Evolutionary conservation across 2,329 filamentous ascomycete species (phyloP).

Genomic region (Colletotrichum lini): DNA sequence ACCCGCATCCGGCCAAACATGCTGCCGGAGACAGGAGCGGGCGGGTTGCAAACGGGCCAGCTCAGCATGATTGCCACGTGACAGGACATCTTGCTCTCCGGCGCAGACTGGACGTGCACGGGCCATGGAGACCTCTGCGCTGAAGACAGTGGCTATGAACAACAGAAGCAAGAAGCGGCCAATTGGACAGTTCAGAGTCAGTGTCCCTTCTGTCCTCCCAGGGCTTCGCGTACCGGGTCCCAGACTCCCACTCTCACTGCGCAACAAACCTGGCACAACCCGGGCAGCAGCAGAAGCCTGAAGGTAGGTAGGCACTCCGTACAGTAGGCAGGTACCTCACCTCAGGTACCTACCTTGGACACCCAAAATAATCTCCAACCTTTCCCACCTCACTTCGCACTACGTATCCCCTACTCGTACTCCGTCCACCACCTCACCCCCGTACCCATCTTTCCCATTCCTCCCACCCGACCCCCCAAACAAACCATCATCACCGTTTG

Average conservation of each 20-base stretch:
- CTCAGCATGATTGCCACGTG: slow-evolving; percentile 36
- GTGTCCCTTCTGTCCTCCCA: background rate
- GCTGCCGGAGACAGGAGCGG: background rate
- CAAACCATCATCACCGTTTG: slow-evolving; percentile 42
- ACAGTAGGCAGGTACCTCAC: background rate
- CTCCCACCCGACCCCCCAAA: slow-evolving; percentile 36
- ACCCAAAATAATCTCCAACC: slow-evolving; percentile 28
- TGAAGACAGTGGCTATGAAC: slow-evolving; percentile 19
- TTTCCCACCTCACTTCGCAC: slow-evolving; percentile 35
- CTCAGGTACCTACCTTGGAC: slow-evolving; percentile 1
- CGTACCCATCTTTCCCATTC: slow-evolving; percentile 41
- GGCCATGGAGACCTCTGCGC: slow-evolving; percentile 13
- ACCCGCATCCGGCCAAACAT: slow-evolving; percentile 37
- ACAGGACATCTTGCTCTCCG: background rate
- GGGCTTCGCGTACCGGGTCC: slow-evolving; percentile 11
- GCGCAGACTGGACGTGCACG: slow-evolving; percentile 12
- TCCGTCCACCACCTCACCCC: slow-evolving; percentile 11
- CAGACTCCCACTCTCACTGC: background rate
- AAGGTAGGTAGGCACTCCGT: too few relatives aligned
- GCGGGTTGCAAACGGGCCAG: slow-evolving; percentile 30
- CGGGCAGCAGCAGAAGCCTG: background rate
- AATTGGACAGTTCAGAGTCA: slow-evolving; percentile 14
- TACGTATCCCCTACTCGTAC: slow-evolving; percentile 37
- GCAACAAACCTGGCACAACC: slow-evolving; percentile 9
- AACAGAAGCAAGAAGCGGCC: slow-evolving; percentile 13